Evolutionary conservation across 345 rosid genomes (phyloP).

Genomic region (Stellera chamaejasme): DNA sequence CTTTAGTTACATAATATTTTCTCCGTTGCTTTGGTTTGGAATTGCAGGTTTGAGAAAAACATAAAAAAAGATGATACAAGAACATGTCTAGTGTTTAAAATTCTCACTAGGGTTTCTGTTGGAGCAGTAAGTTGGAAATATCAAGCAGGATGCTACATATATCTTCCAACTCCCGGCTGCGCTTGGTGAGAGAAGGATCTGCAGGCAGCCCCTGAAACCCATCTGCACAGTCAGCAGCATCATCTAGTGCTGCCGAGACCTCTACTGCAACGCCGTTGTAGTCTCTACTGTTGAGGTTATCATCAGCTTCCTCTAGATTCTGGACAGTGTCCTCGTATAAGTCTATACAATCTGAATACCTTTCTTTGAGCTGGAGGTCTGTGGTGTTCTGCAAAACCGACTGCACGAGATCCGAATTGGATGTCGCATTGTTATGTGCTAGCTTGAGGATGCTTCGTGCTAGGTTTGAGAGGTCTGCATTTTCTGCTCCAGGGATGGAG

Average conservation of each 20-base stretch:
- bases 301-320: conserved; percentile 2
- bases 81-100: conserved; percentile 4
- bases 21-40: not conserved
- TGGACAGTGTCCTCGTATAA: conserved; percentile 3
- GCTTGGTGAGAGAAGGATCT: conserved; percentile 9
- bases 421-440: not conserved
- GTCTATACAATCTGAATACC: conserved; percentile 7
- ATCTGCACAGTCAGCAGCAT: conserved; percentile 9
- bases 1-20: conserved; percentile 3
- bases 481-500: conserved; percentile 1
- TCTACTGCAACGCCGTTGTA: not conserved
- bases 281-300: conserved; percentile 5
- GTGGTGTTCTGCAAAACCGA: conserved; percentile 1
- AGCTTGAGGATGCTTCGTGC: not conserved
- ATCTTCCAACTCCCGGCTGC: conserved; percentile 17
- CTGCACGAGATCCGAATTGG: not conserved
- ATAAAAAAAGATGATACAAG: not conserved
- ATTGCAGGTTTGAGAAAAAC: not conserved
- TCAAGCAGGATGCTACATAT: conserved; percentile 20
- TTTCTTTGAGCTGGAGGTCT: conserved; percentile 1
- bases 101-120: conserved; percentile 2
- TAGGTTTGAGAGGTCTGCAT: conserved; percentile 3
- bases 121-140: conserved; percentile 21
- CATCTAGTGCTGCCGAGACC: conserved; percentile 8
- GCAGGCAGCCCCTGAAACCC: not conserved